Evolutionary conservation across 1,139 yeast genomes (phyloP), one percentile per base, ranked within the genome.

Genomic region (Trichomonascaceae sp.): DNA sequence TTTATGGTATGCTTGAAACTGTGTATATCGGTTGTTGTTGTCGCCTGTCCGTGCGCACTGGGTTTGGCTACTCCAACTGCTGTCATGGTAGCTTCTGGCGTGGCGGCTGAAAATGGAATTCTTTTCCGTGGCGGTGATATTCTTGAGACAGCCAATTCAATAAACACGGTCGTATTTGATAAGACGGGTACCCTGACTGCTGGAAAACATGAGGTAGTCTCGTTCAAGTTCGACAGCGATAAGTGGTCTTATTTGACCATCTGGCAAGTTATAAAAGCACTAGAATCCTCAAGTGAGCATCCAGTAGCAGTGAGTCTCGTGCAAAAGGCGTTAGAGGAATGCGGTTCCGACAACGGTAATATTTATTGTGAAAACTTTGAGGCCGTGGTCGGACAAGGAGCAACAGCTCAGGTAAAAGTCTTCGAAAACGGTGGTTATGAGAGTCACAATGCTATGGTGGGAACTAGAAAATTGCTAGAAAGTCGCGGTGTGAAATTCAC

Each of bases 41-140:
- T 93, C 49, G 99, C 99, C 0, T 93, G 99, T 71, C 99, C 99
- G 0, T 93, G 98, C 77, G 98, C 98, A 0, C 74, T 93, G 36
- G 99, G 99, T 1, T 76, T 93, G 52, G 97, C 97, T 8, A 96
- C 99, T 0, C 99, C 99, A 0, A 93, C 99, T 1, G 99, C 99
- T 0, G 88, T 95, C 3, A 91, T 93, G 97, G 99, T 93, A 3
- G 99, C 98, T 6, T 91, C 98, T 1, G 99, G 99, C 24, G 86
- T 89, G 30, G 98, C 96, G 41, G 98, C 99, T 0, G 72, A 81
- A 12, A 77, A 89, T 69, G 99, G 99, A 24, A 87, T 93, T 12
- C 75, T 95, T 54, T 87, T 95, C 63, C 93, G 93, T 70, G 96
- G 98, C 50, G 99, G 98, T 22, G 95, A 87, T 54, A 81, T 87